Percentiles rank a stretch among this genome's conserved stretches.
These are phyloP conservation scores for Botrytis deweyae DNA, from an alignment of 2,329 filamentous ascomycete genomes.

Conservation along the genomic window DNA sequence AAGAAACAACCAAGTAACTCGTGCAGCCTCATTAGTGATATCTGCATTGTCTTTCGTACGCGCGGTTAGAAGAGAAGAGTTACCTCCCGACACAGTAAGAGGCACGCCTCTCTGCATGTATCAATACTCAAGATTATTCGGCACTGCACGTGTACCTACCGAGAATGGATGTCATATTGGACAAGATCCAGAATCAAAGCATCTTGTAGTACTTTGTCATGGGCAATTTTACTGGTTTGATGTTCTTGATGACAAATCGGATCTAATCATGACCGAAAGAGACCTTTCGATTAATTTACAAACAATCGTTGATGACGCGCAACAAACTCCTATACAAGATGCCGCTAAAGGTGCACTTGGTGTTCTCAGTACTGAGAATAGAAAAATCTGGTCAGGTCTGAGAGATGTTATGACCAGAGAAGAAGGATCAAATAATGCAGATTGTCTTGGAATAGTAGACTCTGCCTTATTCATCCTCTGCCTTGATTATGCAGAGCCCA, in stretches of 20 bases:
- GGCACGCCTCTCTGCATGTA: constrained; percentile 94
- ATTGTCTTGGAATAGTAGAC: constrained; percentile 93
- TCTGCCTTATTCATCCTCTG: constrained; percentile 90
- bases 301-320: constrained; percentile 87
- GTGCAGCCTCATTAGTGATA: constrained; percentile 86
- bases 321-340: constrained; percentile 85
- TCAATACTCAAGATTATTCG: constrained; percentile 93
- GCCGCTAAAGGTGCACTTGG: constrained; percentile 93
- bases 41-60: constrained; percentile 91
- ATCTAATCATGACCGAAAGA: constrained; percentile 95
- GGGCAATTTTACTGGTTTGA: constrained; percentile 99
- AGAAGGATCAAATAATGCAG: constrained; percentile 87
- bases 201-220: constrained; percentile 88
- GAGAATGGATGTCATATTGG: constrained; percentile 94
- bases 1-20: constrained; percentile 92
- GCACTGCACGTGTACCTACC: constrained; percentile 90
- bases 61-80: constrained; percentile 87
- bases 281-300: constrained; percentile 89
- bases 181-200: constrained; percentile 89
- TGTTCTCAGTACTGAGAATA: constrained; percentile 92
- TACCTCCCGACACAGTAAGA: constrained; percentile 82
- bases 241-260: constrained; percentile 88
- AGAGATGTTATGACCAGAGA: constrained; percentile 85
- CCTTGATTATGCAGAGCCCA: constrained; percentile 86
- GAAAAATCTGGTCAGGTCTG: constrained; percentile 91